Base-by-base conservation (phyloP, 179 eudicot species). In the Gypsophila paniculata region DNA sequence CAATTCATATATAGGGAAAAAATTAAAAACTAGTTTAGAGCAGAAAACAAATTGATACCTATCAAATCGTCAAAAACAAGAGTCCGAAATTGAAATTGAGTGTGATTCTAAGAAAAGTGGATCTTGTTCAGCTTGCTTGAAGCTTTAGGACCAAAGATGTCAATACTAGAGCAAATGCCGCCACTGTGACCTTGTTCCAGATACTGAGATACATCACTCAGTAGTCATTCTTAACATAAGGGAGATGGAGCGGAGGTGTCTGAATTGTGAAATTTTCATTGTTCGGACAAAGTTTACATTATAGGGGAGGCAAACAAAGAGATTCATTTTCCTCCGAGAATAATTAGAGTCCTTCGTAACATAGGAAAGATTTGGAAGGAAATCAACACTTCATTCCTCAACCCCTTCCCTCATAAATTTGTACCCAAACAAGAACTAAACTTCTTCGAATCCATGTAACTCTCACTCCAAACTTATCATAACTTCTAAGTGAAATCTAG, bases 21-120 rank as follows among this genome's bases (percentile, higher is more conserved):
- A 52, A n/a, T n/a, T n/a, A n/a, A 70, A 62, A 32, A 25, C n/a
- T n/a, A 14, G 61, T 49, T 32, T 44, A 62, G 68, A 61, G 36
- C 59, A 8, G n/a, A 54, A 54, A 26, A 49, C 44, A 17, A 17
- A 21, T 22, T 12, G 12, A 23, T 13, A 12, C 11, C 54, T 2
- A 2, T 29, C 61, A 58, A 58, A 49, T 7, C 49, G 49, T 46
- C 15, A 46, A 6, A 26, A 46, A 14, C 66, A 22, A 13, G 5
- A 18, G n/a, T 5, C 60, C 53, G 11, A 17, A 51, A 51, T 14
- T 22, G 29, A 29, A 21, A 57, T 3, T n/a, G 48, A 21, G 5
- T 8, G 54, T 14, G 59, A 18, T 54, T 54, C 59, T 54, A 70
- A 13, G 29, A 13, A 60, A 26, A 54, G 59, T 54, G 59, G 25